phyloP scores from a whole-genome alignment of 148 eudicot species.

The Heliamphora exappendiculata region DNA sequence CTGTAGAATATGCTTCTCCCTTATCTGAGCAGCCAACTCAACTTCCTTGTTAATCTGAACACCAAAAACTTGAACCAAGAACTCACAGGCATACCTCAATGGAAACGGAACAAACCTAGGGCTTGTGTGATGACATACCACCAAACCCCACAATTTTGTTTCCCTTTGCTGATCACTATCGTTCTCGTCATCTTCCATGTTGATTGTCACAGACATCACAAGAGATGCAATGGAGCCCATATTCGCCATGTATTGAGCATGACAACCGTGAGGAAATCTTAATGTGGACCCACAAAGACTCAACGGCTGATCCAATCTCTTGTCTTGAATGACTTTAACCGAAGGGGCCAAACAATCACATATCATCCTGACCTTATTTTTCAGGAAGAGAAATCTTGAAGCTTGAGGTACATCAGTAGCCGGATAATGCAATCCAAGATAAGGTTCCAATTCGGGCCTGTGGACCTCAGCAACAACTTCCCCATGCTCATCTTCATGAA shows the following conservation, averaged over 20 bases:
- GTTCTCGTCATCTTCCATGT: constrained; percentile 55
- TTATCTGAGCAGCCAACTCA: constrained; percentile 52
- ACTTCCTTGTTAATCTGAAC: constrained; percentile 76
- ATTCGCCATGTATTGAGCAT: constrained; percentile 76
- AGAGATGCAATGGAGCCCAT: constrained; percentile 87
- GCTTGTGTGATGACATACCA: constrained; percentile 76
- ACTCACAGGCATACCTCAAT: constrained; percentile 72
- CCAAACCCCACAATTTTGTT: constrained; percentile 81
- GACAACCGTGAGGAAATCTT: constrained; percentile 87
- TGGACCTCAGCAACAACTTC: constrained; percentile 68
- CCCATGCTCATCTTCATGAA: constrained; percentile 89
- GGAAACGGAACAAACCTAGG: constrained; percentile 66
- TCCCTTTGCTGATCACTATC: constrained; percentile 37
- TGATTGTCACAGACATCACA: constrained; percentile 63
- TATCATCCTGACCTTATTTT: constrained; percentile 82
- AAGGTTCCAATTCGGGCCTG: constrained; percentile 56
- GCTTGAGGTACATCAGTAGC: constrained; percentile 93
- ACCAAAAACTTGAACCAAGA: constrained; percentile 68
- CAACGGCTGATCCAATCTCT: constrained; percentile 49
- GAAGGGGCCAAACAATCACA: constrained; percentile 69
- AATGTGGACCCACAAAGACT: constrained; percentile 72
- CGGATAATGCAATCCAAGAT: constrained; percentile 85
- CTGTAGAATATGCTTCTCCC: constrained; percentile 57
- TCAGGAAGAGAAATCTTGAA: constrained; percentile 75
- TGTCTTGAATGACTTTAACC: constrained; percentile 62